phyloP scores from a whole-genome alignment of 306 rosid species.

The Dalbergia cochinchinensis region DNA sequence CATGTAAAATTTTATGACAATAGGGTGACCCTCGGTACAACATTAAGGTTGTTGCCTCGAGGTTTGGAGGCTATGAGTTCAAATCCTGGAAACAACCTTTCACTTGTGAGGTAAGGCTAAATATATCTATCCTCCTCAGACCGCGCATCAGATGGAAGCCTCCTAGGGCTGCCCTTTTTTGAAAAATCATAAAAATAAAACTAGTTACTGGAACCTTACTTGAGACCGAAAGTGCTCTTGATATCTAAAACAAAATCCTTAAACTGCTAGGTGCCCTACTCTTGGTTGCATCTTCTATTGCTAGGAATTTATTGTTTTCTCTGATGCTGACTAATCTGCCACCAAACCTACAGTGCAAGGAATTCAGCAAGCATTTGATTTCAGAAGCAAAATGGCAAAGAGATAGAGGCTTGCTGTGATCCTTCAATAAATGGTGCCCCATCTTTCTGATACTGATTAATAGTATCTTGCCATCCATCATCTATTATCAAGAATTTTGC shows the following conservation, averaged over 20 bases:
- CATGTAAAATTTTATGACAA: background rate
- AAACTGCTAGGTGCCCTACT: conserved; percentile 1
- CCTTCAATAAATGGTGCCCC: conserved; percentile 30
- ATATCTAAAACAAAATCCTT: conserved; percentile 34
- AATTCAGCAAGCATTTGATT: conserved; percentile 11
- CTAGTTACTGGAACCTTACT: conserved; percentile 6
- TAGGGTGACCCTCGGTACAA: background rate
- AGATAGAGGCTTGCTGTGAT: conserved; percentile 26
- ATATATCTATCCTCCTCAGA: no score
- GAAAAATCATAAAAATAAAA: background rate
- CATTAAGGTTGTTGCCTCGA: no score
- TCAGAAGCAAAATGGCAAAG: background rate
- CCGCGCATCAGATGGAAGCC: no score
- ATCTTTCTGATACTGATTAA: conserved; percentile 32
- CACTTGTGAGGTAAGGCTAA: no score
- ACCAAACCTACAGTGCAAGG: conserved; percentile 29
- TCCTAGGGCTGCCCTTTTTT: no score
- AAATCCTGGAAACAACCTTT: no score
- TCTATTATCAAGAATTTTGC: conserved; percentile 38
- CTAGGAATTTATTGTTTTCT: conserved; percentile 31
- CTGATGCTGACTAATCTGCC: conserved; percentile 38
- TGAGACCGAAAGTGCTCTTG: conserved; percentile 32
- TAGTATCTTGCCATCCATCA: conserved; percentile 41
- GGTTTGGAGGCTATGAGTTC: no score
- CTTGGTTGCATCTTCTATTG: conserved; percentile 7